Conservation (phyloP, 1,139 yeast genomes). For the Trichomonascaceae sp. region DNA sequence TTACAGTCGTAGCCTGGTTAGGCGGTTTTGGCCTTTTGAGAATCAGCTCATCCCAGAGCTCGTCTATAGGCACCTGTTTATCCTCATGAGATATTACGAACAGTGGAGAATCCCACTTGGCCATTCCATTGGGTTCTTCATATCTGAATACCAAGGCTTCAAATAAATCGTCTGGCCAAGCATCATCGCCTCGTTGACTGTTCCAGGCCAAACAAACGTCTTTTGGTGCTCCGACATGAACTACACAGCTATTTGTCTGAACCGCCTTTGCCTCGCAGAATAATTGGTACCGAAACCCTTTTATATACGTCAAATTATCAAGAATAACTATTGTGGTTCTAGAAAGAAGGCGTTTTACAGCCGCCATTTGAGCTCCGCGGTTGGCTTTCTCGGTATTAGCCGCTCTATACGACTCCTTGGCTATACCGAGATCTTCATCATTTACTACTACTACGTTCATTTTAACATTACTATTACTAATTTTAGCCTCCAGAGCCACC, state of each 20-base stretch:
- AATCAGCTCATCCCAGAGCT: slow-evolving; percentile 66
- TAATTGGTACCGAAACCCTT: slow-evolving; percentile 90
- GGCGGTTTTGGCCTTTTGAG: slow-evolving; percentile 49
- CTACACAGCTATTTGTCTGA: slow-evolving; percentile 75
- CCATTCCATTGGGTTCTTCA: slow-evolving; percentile 85
- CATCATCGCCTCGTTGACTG: slow-evolving; percentile 26
- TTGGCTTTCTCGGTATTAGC: slow-evolving; percentile 62
- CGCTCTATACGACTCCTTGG: slow-evolving; percentile 54
- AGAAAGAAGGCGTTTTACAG: slow-evolving; percentile 75
- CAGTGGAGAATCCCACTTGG: slow-evolving; percentile 93
- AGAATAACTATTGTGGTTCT: slow-evolving; percentile 68
- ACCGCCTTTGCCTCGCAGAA: slow-evolving; percentile 88
- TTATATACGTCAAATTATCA: slow-evolving; percentile 84
- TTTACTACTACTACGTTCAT: slow-evolving; percentile 60
- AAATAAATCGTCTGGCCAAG: slow-evolving; percentile 67
- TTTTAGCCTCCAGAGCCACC: slow-evolving; percentile 42
- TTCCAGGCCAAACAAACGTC: slow-evolving; percentile 64
- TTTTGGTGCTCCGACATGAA: slow-evolving; percentile 67
- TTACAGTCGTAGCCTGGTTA: slow-evolving; percentile 37
- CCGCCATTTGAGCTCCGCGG: slow-evolving; percentile 80
- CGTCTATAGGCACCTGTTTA: slow-evolving; percentile 54
- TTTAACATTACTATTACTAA: slow-evolving; percentile 43
- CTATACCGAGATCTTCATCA: slow-evolving; percentile 72
- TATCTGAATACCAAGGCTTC: slow-evolving; percentile 73
- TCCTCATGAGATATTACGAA: slow-evolving; percentile 58